phyloP scores from a whole-genome alignment of 2,329 filamentous ascomycete genomes.

The Verticillium longisporum region DNA sequence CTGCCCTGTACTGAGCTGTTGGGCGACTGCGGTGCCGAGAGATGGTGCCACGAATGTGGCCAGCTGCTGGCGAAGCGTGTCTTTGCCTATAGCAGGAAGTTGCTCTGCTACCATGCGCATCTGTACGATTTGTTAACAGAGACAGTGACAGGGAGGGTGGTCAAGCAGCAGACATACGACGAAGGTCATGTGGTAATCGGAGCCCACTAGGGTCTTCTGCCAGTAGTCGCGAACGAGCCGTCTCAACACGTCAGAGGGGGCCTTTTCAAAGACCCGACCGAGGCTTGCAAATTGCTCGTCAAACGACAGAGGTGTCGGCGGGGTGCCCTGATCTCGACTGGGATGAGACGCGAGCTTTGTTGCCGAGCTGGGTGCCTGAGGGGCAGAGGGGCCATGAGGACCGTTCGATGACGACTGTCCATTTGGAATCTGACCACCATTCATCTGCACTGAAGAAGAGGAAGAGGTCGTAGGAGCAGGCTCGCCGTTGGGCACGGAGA shows the following conservation, averaged over 20 bases:
- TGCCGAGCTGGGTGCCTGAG: no score
- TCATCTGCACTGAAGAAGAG: no score
- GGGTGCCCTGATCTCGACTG: no score
- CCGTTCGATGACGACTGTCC: no score
- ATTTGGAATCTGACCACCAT: no score
- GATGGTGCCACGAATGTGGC: background rate
- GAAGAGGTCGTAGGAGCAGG: no score
- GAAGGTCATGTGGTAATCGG: constrained; percentile 45
- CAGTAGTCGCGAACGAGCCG: constrained; percentile 43
- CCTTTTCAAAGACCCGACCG: constrained; percentile 30
- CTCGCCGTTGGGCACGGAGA: no score
- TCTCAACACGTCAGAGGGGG: constrained; percentile 37
- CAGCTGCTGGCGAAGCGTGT: background rate
- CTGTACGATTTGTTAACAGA: constrained; percentile 17
- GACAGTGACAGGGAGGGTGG: background rate
- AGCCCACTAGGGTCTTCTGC: constrained; percentile 41
- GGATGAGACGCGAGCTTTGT: no score
- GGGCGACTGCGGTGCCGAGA: constrained; percentile 27
- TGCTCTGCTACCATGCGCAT: background rate
- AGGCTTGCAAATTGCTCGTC: constrained; percentile 30
- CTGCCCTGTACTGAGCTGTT: constrained; percentile 29
- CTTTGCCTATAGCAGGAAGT: background rate
- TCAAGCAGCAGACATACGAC: constrained; percentile 32
- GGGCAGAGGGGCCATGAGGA: constrained; percentile 16
- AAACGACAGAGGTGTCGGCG: constrained; percentile 18